Base-by-base conservation (phyloP, 768 basidiomycete genomes). In the Suillus luteus region DNA sequence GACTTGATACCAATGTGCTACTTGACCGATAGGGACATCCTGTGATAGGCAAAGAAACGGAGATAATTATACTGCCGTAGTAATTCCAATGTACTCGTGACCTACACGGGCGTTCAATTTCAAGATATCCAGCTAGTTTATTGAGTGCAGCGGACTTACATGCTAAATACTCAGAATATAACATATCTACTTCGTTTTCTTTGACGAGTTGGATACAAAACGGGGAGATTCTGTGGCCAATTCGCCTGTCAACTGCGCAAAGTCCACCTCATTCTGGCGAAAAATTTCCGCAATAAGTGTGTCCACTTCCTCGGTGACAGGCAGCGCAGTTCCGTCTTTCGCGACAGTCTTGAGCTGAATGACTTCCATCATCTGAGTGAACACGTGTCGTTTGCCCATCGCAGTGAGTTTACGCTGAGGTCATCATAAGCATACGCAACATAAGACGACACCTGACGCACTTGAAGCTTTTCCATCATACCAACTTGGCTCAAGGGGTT, bases 311-410 rank as follows among this genome's bases (percentile, higher is more conserved):
- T 71, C 73, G 0, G 73, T 68, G 24, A 76, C 68, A 27, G 70
- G 65, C 3, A 73, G 51, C 1, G 69, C 62, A 49, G 27, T 52
- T 33, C 74, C 72, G 4, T 70, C 68, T 44, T 65, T 66, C 1
- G 74, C 55, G 55, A 76, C 24, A 6, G 75, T 75, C 41, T 76
- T 75, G 46, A 69, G 66, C 62, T 72, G 75, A 4, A 75, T 70
- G 40, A 74, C 74, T 46, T 75, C 75, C 68, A 76, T 75, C 68
- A 75, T 69, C 55, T 75, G 75, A 22, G 63, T 33, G 59, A 75
- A 75, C 27, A 76, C 74, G 19, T 75, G 63, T 1, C 62, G 43
- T 55, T 75, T 76, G 40, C 65, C 75, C 74, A 75, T 76, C 37
- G 66, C 73, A 12, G 40, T 57, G 33, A 75, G 55, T 63, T 68